Conservation (phyloP, 1,284 basidiomycete genomes). For the Austroboletus sp. region DNA sequence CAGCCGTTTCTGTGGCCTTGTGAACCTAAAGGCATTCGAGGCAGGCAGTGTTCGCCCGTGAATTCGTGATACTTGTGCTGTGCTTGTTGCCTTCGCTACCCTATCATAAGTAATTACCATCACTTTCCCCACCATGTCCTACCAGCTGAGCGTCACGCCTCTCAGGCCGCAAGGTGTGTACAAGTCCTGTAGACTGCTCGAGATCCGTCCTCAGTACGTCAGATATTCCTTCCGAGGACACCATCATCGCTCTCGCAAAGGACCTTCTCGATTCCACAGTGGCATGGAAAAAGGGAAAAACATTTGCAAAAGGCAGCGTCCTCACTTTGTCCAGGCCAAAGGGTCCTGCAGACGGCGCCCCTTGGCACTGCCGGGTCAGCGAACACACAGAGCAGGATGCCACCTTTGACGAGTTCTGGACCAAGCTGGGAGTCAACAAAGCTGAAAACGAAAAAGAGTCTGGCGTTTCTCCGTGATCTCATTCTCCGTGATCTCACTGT, state of each 20-base stretch:
- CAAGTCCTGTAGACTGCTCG: too few relatives aligned
- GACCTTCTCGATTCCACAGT: constrained; percentile 49
- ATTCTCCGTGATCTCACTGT: background rate
- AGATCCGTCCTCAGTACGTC: background rate
- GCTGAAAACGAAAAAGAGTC: constrained; percentile 63
- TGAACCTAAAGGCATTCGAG: constrained; percentile 42
- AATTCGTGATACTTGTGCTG: constrained; percentile 4
- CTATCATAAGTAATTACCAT: constrained; percentile 6
- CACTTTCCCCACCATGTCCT: constrained; percentile 23
- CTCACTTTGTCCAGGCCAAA: constrained; percentile 51
- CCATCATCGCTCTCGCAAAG: constrained; percentile 47
- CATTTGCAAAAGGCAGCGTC: constrained; percentile 47
- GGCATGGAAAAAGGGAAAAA: constrained; percentile 63
- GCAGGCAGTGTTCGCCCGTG: constrained; percentile 5
- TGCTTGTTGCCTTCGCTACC: background rate
- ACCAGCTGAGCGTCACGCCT: constrained; percentile 40
- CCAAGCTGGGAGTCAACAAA: constrained; percentile 57
- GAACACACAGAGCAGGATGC: constrained; percentile 57
- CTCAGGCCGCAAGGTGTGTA: constrained; percentile 40
- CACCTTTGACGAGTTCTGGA: constrained; percentile 68
- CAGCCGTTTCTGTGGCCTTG: constrained; percentile 69
- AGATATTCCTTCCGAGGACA: constrained; percentile 59
- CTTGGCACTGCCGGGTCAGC: constrained; percentile 64
- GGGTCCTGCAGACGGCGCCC: constrained; percentile 46
- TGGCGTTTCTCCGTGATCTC: background rate